Conservation (phyloP, 2,329 filamentous ascomycete species). For the Trichoderma sp. region DNA sequence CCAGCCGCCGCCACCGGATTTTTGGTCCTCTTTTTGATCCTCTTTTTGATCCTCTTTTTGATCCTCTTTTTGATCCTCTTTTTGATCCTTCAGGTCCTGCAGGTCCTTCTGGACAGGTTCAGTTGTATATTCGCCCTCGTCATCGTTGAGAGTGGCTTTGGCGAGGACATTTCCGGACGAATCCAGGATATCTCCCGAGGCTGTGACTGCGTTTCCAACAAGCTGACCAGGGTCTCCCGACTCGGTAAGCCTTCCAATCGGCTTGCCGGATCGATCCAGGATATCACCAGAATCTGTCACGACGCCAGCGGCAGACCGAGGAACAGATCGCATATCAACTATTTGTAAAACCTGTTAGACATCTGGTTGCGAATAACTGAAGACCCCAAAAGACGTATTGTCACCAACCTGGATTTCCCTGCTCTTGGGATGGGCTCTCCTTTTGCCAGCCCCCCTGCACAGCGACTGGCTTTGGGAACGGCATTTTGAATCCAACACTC, state of each 20-base stretch:
- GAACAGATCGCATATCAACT: slow-evolving; percentile 33
- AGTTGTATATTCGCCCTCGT: slow-evolving; percentile 39
- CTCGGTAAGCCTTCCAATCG: slow-evolving; percentile 41
- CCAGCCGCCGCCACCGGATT: slow-evolving; percentile 28
- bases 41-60: slow-evolving; percentile 37
- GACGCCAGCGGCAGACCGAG: slow-evolving; percentile 39
- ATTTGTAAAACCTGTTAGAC: neutral
- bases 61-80: slow-evolving; percentile 29
- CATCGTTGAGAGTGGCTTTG: slow-evolving; percentile 35
- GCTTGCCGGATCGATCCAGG: slow-evolving; percentile 43
- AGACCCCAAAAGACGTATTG: neutral
- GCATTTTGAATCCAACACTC: slow-evolving; percentile 22
- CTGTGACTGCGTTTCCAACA: slow-evolving; percentile 39
- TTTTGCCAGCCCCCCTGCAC: slow-evolving; percentile 32
- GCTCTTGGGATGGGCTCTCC: slow-evolving; percentile 30
- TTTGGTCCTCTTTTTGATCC: slow-evolving; percentile 32
- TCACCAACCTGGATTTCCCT: slow-evolving; percentile 32
- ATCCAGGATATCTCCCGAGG: slow-evolving; percentile 36
- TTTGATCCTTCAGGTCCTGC: neutral
- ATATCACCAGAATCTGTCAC: slow-evolving; percentile 46
- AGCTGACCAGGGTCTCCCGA: slow-evolving; percentile 40
- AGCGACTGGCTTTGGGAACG: slow-evolving; percentile 28
- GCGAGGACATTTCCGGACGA: slow-evolving; percentile 41
- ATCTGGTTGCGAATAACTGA: neutral
- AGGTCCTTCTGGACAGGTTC: slow-evolving; percentile 30